A percentile compares a stretch with the other conserved stretches of the same genome.
Evolutionary conservation across 2,329 filamentous ascomycete genomes (phyloP).

Genomic region (Graphiopsis chlorocephala): DNA sequence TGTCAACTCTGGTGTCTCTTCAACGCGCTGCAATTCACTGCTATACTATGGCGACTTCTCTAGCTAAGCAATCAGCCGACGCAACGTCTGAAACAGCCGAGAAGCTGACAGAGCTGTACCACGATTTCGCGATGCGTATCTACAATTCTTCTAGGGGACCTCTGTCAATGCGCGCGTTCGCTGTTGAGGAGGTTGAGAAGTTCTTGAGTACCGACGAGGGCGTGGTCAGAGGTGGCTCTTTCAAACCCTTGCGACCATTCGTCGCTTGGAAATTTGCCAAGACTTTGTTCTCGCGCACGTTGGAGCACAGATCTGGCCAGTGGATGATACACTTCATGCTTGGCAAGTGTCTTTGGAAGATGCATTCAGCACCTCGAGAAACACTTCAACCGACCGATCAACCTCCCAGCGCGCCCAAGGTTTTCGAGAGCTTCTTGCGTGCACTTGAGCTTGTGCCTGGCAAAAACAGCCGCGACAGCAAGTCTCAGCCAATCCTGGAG

Average conservation of each 20-base stretch:
- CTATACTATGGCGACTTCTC: conserved; percentile 65
- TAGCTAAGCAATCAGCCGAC: conserved; percentile 57
- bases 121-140: conserved; percentile 65
- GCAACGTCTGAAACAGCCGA: conserved; percentile 51
- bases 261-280: conserved; percentile 65
- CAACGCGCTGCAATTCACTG: conserved; percentile 83
- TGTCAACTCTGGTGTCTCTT: conserved; percentile 68
- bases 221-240: conserved; percentile 57
- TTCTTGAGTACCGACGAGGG: conserved; percentile 54
- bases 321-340: conserved; percentile 70
- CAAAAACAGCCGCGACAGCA: conserved; percentile 55
- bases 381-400: conserved; percentile 20
- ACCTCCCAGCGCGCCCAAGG: conserved; percentile 40
- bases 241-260: conserved; percentile 57
- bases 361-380: conserved; percentile 48
- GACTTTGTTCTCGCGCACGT: conserved; percentile 58
- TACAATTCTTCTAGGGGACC: conserved; percentile 68
- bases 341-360: conserved; percentile 71
- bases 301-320: conserved; percentile 56
- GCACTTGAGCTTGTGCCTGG: conserved; percentile 60
- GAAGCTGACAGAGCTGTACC: conserved; percentile 64
- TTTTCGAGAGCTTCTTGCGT: conserved; percentile 57
- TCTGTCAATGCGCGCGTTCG: conserved; percentile 66
- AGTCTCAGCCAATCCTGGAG: conserved; percentile 77
- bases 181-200: conserved; percentile 58